A percentile compares a stretch with the other conserved stretches of the same genome.
Evolutionary conservation across 2,329 filamentous ascomycete species (phyloP).

Genomic region (Pochonia chlamydosporia): DNA sequence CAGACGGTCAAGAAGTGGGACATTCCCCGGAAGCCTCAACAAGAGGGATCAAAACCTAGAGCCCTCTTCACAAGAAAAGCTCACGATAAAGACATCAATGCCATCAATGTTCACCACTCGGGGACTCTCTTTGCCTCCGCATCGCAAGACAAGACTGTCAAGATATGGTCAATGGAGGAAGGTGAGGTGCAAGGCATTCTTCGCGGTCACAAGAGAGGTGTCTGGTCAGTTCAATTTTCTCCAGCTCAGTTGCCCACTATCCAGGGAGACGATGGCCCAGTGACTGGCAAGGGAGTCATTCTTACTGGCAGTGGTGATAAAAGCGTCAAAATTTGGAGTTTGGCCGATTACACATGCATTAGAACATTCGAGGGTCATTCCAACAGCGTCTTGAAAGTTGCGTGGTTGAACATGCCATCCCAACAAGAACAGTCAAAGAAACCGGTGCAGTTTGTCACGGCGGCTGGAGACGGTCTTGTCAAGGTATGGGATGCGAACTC

Average conservation of each 20-base stretch:
- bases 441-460: conserved; percentile 71
- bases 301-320: conserved; percentile 94
- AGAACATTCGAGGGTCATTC: conserved; percentile 95
- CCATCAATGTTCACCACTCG: conserved; percentile 72
- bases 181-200: conserved; percentile 89
- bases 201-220: conserved; percentile 85
- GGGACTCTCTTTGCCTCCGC: conserved; percentile 87
- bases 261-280: conserved; percentile 63
- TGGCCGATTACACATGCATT: conserved; percentile 87
- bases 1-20: conserved; percentile 95
- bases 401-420: conserved; percentile 65
- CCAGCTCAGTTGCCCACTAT: conserved; percentile 70
- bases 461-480: conserved; percentile 88
- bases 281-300: conserved; percentile 73
- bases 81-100: conserved; percentile 98
- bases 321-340: conserved; percentile 90
- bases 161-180: conserved; percentile 89
- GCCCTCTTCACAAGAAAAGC: conserved; percentile 87
- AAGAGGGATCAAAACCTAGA: conserved; percentile 41
- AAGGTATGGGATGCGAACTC: conserved; percentile 91
- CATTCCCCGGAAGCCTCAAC: conserved; percentile 51
- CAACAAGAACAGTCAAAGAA: conserved; percentile 49
- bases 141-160: conserved; percentile 93
- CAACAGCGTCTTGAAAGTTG: conserved; percentile 88
- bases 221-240: conserved; percentile 92